Base-by-base conservation (phyloP, 352 stramenopile genomes). In the Pythium monospermum region DNA sequence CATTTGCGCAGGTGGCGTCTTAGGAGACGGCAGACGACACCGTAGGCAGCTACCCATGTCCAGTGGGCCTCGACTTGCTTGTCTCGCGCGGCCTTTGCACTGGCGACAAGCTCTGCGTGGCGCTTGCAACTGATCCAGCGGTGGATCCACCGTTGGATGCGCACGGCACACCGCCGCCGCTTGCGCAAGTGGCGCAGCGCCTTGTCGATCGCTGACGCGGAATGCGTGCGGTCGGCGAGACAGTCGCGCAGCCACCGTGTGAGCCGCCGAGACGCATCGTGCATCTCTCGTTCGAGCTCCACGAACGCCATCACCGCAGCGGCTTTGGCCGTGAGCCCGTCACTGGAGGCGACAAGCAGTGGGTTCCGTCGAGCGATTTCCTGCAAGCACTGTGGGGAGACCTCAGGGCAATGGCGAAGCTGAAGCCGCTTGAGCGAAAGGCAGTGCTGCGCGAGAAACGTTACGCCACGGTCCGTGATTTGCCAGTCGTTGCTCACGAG, bases 401-500 rank as follows among this genome's bases (percentile, higher is more conserved):
- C 69, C 37, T 86, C 72, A 12, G 75, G 73, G 15, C 78, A 88
- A 52, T 85, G 74, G 23, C 73, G 73, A 15, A 86, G 61, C 46
- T 83, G 69, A 11, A 92, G 54, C 6, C 53, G 61, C 12, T 58
- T 32, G 4, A 92, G 59, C 15, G 31, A 57, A 3, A 31, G 57
- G 36, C 67, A 85, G 6, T 41, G 53, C 19, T 42, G 46, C 0
- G 46, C 51, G 10, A 79, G 38, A 2, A 51, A 31, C 26, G 22
- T 30, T 7, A 92, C 26, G 3, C 70, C 74, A 1, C 18, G 26
- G 53, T 92, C 81, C 4, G 76, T 84, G 38, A 92, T 43, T 36
- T 87, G 71, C 74, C 76, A 85, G 66, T 92, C 76, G 25, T 87
- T 84, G 28, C 72, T 72, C 18, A 92, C 49, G 11, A 74, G 61